Evolutionary conservation across 164 flowering plant genomes (phyloP), one percentile per base, ranked within the genome.

Genomic region (Vitis rotundifolia): DNA sequence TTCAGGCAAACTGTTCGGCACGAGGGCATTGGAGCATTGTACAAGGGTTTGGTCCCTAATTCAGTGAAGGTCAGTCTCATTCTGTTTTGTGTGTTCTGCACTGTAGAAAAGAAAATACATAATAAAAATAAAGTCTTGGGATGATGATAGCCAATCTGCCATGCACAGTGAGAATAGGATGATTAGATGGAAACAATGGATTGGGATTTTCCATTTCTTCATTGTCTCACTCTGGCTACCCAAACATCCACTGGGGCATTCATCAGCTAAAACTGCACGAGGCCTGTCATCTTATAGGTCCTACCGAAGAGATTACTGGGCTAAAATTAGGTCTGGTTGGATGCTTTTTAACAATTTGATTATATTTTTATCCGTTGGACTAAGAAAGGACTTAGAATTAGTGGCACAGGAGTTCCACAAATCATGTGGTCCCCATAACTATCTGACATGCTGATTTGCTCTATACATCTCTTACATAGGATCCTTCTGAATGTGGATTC

Each of bases 31-130:
- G 81, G 92, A 62, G 99, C 99, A 53, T 71, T 95, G 70, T 95
- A 93, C 89, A 95, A 93, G 84, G 99, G 99, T 65, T 76, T 95
- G 87, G 92, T 93, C 61, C 98, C 99, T 51, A 95, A 95, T 67
- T 93, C 99, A 8, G 99, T 95, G 61, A 93, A 95, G 99, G 99
- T 90, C 19, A 76, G 90, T 82, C 22, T 59, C 28, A 49, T 50
- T 54, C 16, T 19, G 18, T 60, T 37, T n/a, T 31, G 31, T 60
- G 28, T 11, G 8, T 14, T 37, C 44, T 37, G 5, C 44, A 37
- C 6, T 37, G 6, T 3, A 37, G 44, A 37, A 37, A 37, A 37
- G 5, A 37, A 37, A 37, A 37, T 37, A 37, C 0, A 37, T 2
- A 37, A 37, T 6, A 37, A 37, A 37, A 6, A 6, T 37, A 37